Evolutionary conservation across 2,329 filamentous ascomycete genomes (phyloP), one percentile per base, ranked within the genome.

Genomic region (Blastomyces emzantsi): DNA sequence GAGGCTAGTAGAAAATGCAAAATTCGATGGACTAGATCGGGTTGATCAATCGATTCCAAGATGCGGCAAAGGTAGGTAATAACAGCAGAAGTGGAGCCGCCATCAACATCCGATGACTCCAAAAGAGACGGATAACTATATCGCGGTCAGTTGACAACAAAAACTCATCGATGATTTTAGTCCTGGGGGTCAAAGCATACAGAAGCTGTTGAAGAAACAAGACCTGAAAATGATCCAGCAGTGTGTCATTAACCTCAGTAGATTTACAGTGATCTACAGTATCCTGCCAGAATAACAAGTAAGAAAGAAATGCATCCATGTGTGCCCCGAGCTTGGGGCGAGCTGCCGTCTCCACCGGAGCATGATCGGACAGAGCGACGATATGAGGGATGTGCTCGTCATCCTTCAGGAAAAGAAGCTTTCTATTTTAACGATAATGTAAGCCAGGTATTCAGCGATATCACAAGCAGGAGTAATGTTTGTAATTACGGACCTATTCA

Each of bases 271-370:
- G 93, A 74, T 97, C 94, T 65, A 99, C 80, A 43, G 97, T 92
- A 74, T 99, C 94, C 77, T 99, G 94, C 94, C 94, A 99, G 73
- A 99, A 99, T 6, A 95, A 81, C 59, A 99, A 82, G 73, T 97
- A 95, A 0, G 94, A 96, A 52, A 99, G 82, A 71, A 99, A 99
- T 0, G 92, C 96, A 62, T 93, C 87, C 71, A 97, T 85, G 70
- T 97, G 90, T n/a, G 86, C 84, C 70, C 90, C 89, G 66, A 95
- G 92, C 64, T 91, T 88, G 87, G 73, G 89, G 87, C 59, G 90
- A 87, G 76, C 85, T 87, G 67, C 92, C 84, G 71, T 90, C 85
- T 70, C 86, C 82, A 68, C 86, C 85, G 69, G 90, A 64, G 88
- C 80, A 71, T 96, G 94, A 75, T 99, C 94, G 36, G 94, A 97